Percentiles rank a stretch among this genome's conserved stretches.
phyloP scores from a whole-genome alignment of 352 stramenopile species.

The Thalassiosira mediterranea region DNA sequence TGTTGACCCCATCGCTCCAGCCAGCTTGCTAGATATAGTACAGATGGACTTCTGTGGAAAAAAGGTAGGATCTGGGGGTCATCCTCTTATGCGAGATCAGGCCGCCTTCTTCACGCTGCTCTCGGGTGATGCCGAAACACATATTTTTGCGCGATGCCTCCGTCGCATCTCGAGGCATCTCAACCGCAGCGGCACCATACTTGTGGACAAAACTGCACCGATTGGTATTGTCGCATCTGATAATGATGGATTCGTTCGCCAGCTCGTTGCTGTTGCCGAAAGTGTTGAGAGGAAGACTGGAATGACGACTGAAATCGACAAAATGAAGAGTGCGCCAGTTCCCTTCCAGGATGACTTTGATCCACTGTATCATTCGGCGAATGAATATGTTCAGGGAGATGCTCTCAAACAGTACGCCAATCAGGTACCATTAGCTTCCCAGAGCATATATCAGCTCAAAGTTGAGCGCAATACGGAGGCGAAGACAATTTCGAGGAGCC shows the following conservation, averaged over 20 bases:
- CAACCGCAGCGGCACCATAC: constrained; percentile 40
- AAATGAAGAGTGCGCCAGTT: constrained; percentile 44
- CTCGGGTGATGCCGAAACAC: constrained; percentile 26
- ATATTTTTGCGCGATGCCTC: constrained; percentile 35
- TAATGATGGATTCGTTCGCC: constrained; percentile 41
- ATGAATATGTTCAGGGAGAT: constrained; percentile 48
- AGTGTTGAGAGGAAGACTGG: constrained; percentile 45
- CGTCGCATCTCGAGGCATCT: constrained; percentile 29
- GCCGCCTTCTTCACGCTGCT: constrained; percentile 54
- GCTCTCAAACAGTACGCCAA: constrained; percentile 51
- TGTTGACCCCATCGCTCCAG: constrained; percentile 43
- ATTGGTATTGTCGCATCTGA: constrained; percentile 38
- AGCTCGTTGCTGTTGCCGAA: constrained; percentile 33
- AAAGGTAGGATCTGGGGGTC: constrained; percentile 23
- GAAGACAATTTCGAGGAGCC: constrained; percentile 27
- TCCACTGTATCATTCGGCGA: constrained; percentile 44
- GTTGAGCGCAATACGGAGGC: constrained; percentile 30
- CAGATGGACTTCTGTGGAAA: constrained; percentile 37
- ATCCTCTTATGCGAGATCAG: constrained; percentile 33
- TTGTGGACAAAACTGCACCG: constrained; percentile 44
- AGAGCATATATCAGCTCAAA: constrained; percentile 53
- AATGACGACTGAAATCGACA: constrained; percentile 40
- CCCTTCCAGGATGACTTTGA: constrained; percentile 44
- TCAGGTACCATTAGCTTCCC: constrained; percentile 36
- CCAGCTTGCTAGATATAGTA: constrained; percentile 29